Conservation (phyloP, 345 rosid species). For the Aethionema arabicum region DNA sequence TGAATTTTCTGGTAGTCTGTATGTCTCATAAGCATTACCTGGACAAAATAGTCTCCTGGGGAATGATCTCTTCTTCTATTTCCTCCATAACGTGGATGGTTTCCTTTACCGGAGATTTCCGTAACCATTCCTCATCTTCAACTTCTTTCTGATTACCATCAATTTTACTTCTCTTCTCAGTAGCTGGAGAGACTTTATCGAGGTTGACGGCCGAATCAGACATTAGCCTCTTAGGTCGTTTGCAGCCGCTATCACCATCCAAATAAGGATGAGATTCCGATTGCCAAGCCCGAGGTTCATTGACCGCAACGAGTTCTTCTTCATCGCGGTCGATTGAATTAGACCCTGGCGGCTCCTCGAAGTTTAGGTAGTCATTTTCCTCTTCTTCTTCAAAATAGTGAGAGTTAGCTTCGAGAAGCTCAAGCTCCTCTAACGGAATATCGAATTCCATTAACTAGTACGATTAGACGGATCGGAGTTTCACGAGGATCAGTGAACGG, state of each 20-base stretch:
- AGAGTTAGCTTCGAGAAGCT: constrained; percentile 78
- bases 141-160: constrained; percentile 17
- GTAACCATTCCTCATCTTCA: constrained; percentile 68
- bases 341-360: constrained; percentile 37
- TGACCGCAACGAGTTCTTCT: constrained; percentile 18
- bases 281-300: constrained; percentile 29
- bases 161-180: constrained; percentile 58
- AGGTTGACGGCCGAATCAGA: constrained; percentile 32
- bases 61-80: constrained; percentile 35
- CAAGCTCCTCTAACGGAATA: constrained; percentile 85
- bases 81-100: constrained; percentile 21
- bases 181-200: constrained; percentile 23
- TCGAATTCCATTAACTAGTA: constrained; percentile 54
- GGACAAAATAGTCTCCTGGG: constrained; percentile 54
- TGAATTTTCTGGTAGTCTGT: not conserved
- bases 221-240: constrained; percentile 47
- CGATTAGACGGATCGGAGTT: constrained; percentile 10
- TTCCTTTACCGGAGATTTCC: constrained; percentile 47
- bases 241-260: constrained; percentile 34
- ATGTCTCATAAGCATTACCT: constrained; percentile 35
- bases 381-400: constrained; percentile 48
- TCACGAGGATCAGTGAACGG: not conserved
- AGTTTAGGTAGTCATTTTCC: constrained; percentile 35
- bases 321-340: constrained; percentile 36
- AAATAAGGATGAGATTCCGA: constrained; percentile 27